Evolutionary conservation across 192 early-diverging fungal species (phyloP).

Genomic region (Mortierella antarctica): DNA sequence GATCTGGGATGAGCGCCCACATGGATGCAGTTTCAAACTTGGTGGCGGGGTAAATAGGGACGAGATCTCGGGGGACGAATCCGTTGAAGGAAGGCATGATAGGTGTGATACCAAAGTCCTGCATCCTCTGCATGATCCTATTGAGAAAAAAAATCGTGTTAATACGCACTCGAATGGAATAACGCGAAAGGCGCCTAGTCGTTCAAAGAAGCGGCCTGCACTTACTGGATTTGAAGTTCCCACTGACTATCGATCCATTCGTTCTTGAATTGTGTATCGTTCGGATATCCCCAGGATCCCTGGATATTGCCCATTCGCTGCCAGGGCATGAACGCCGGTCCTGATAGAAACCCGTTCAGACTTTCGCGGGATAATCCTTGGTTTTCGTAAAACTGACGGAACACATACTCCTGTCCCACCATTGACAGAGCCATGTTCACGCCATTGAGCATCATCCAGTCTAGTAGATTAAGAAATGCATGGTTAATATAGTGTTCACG

Average conservation of each 20-base stretch:
- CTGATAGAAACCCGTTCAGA: conserved; percentile 27
- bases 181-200: too few relatives aligned
- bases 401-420: conserved; percentile 47
- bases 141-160: neutral
- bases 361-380: conserved; percentile 18
- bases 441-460: conserved; percentile 53
- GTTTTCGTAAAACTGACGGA: conserved; percentile 37
- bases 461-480: conserved; percentile 2
- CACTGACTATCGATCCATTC: conserved; percentile 52
- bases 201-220: neutral
- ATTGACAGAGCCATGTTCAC: conserved; percentile 47
- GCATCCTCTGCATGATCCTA: conserved; percentile 42
- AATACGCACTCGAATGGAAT: neutral
- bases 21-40: conserved; percentile 25
- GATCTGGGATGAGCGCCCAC: conserved; percentile 12
- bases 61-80: conserved; percentile 27
- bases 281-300: conserved; percentile 24
- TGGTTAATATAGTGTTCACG: neutral
- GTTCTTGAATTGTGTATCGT: conserved; percentile 30
- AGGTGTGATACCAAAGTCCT: conserved; percentile 40
- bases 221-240: conserved; percentile 41
- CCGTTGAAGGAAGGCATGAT: conserved; percentile 49
- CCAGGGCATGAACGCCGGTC: conserved; percentile 47
- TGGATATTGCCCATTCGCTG: conserved; percentile 51
- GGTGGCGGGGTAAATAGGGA: conserved; percentile 7